Percentiles rank a stretch among this genome's conserved stretches.
Evolutionary conservation across 192 early-diverging fungal genomes (phyloP).

Genomic region (Gaertneriomyces semiglobifer): DNA sequence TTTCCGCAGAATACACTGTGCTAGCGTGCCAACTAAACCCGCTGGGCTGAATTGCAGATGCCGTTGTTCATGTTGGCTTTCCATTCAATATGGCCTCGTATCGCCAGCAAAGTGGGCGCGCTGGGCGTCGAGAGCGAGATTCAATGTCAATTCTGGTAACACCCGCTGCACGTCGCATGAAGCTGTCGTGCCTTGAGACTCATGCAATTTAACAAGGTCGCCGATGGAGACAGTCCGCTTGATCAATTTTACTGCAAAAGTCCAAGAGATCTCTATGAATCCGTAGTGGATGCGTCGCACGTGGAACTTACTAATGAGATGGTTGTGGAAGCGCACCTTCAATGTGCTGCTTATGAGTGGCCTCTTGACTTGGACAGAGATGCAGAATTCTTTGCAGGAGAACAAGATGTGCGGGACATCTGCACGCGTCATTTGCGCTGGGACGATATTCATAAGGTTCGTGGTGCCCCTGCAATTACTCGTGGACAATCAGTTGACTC

Average conservation of each 20-base stretch:
- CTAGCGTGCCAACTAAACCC: background rate
- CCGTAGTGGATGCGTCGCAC: constrained; percentile 23
- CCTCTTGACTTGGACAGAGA: constrained; percentile 23
- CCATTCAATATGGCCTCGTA: constrained; percentile 57
- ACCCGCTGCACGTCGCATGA: background rate
- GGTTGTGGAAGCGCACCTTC: constrained; percentile 56
- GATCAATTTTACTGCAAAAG: constrained; percentile 54
- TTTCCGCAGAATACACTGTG: background rate
- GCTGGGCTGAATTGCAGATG: constrained; percentile 40
- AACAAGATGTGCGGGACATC: background rate
- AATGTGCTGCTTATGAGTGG: constrained; percentile 70
- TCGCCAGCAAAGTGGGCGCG: constrained; percentile 74
- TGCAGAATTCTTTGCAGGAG: constrained; percentile 10
- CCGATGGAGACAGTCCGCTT: constrained; percentile 45
- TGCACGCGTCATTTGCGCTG: constrained; percentile 15
- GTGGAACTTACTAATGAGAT: constrained; percentile 42
- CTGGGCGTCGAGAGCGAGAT: constrained; percentile 60
- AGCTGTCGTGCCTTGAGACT: background rate
- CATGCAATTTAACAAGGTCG: constrained; percentile 13
- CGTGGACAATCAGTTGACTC: background rate
- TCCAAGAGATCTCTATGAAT: constrained; percentile 52
- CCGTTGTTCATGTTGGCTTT: constrained; percentile 70
- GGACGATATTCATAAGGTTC: constrained; percentile 11
- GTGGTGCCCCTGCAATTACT: constrained; percentile 1
- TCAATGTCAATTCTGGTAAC: constrained; percentile 62